Base-by-base conservation (phyloP, 2,329 filamentous ascomycete genomes). In the Talaromyces pinophilus region DNA sequence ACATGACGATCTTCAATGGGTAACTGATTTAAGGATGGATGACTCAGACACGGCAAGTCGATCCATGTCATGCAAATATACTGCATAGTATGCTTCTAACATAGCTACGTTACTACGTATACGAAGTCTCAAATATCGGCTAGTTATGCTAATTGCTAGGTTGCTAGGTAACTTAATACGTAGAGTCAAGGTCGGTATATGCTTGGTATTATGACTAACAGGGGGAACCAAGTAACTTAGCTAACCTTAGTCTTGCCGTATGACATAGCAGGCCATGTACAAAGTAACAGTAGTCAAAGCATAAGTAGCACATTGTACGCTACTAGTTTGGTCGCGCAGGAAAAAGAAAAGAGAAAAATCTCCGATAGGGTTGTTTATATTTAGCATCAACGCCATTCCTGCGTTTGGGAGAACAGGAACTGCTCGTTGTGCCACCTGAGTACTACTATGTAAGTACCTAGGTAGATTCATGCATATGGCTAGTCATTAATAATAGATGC, bases 301-400 rank as follows among this genome's bases (percentile, higher is more conserved):
- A 5, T 17, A 42, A 10, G 40, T 42, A n/a, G 40, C 40, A 42
- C 40, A 42, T 10, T n/a, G 19, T 22, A 48, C 50, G 17, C 25
- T 33, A 22, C 22, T 46, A 19, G 46, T 13, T 46, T 17, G 30
- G 59, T 52, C 6, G 28, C 11, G 22, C 60, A 54, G 46, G 10
- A 52, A 42, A 52, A 38, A 38, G n/a, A 15, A 40, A 52, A 40
- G 33, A 63, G 38, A 63, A 63, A 63, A 63, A 30, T 63, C 61
- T 63, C 61, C 61, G 61, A 63, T 63, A 63, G 61, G 61, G 19
- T 44, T 22, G 44, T 6, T 40, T 62, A 48, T 61, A 61, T 48
- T 61, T 61, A 61, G 59, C 25, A 35, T 22, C 25, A 22, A 60
- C 55, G 59, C 59, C 40, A 46, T 35, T 5, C 8, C 28, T 54